Conservation (phyloP, 768 basidiomycete genomes). For the Hygrocybe coccinea region DNA sequence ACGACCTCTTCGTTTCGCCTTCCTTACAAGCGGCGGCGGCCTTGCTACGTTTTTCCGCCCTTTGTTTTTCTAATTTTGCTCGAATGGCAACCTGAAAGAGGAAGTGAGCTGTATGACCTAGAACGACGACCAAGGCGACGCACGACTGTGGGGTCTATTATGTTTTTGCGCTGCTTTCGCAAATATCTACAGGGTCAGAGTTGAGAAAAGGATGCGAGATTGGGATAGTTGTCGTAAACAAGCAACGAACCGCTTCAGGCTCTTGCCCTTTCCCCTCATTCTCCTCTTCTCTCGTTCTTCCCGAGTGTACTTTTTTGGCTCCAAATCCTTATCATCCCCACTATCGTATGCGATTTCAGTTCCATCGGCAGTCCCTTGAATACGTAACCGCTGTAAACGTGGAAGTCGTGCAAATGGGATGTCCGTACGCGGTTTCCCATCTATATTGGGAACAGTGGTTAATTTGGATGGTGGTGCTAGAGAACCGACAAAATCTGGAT, state of each 20-base stretch:
- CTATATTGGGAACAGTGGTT: slow-evolving; percentile 43
- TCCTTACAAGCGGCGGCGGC: slow-evolving; percentile 30
- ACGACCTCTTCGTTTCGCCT: slow-evolving; percentile 27
- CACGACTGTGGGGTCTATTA: slow-evolving; percentile 78
- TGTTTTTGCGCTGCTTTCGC: slow-evolving; percentile 91
- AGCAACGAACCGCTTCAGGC: slow-evolving; percentile 62
- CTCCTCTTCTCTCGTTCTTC: slow-evolving; percentile 66
- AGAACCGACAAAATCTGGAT: slow-evolving; percentile 70
- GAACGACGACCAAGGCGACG: slow-evolving; percentile 18
- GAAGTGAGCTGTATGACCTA: neutral
- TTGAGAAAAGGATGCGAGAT: neutral
- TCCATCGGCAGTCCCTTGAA: slow-evolving; percentile 69
- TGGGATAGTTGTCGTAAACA: neutral
- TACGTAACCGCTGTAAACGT: slow-evolving; percentile 70
- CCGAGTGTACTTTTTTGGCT: slow-evolving; percentile 32
- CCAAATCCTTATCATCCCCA: slow-evolving; percentile 36
- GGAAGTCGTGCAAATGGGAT: slow-evolving; percentile 69
- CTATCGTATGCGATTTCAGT: slow-evolving; percentile 46
- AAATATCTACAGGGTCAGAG: slow-evolving; percentile 44
- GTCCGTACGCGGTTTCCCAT: slow-evolving; percentile 39
- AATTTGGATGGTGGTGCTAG: slow-evolving; percentile 58
- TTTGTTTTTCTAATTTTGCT: slow-evolving; percentile 59
- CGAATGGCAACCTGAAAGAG: slow-evolving; percentile 52
- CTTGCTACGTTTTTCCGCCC: slow-evolving; percentile 38
- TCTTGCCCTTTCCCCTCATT: slow-evolving; percentile 81